A percentile compares a stretch with the other conserved stretches of the same genome.
Conservation (phyloP, 1,284 basidiomycete species). For the Fomitopsis schrenkii region DNA sequence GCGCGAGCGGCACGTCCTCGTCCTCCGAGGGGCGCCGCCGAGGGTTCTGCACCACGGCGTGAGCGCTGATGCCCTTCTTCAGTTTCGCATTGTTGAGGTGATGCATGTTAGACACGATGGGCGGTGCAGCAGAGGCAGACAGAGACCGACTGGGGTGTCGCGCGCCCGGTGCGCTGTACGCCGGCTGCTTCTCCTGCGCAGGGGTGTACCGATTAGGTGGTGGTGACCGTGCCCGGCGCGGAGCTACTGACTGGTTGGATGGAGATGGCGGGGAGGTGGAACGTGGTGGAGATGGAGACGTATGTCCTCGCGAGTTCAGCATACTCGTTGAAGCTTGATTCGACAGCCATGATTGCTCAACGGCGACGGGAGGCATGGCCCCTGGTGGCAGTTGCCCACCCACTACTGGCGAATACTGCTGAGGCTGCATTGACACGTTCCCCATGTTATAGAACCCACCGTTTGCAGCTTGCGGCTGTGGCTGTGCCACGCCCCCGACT, state of each 20-base stretch:
- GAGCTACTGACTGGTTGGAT: slow-evolving; percentile 13
- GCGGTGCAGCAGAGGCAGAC: slow-evolving; percentile 55
- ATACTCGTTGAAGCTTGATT: slow-evolving; percentile 10
- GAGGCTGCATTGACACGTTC: slow-evolving; percentile 25
- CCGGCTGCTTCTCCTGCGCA: slow-evolving; percentile 24
- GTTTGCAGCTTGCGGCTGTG: slow-evolving; percentile 29
- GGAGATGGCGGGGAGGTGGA: slow-evolving; percentile 25
- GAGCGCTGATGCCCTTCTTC: slow-evolving; percentile 64
- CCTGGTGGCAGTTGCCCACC: slow-evolving; percentile 47
- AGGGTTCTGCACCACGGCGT: slow-evolving; percentile 42
- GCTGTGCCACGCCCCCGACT: slow-evolving; percentile 27
- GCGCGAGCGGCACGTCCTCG: slow-evolving; percentile 71
- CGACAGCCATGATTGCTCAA: slow-evolving; percentile 29
- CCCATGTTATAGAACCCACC: slow-evolving; percentile 32
- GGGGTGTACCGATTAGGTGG: slow-evolving; percentile 37
- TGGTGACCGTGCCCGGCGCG: slow-evolving; percentile 35
- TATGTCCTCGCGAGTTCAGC: slow-evolving; percentile 12
- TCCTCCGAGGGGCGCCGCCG: slow-evolving; percentile 52
- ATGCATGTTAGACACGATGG: slow-evolving; percentile 31
- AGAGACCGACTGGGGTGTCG: slow-evolving; percentile 54
- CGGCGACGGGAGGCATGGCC: slow-evolving; percentile 49
- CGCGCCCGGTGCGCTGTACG: slow-evolving; percentile 16
- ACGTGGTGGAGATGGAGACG: slow-evolving; percentile 32
- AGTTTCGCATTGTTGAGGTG: slow-evolving; percentile 45
- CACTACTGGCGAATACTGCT: slow-evolving; percentile 24